Conservation (phyloP, 2,329 filamentous ascomycete genomes). For the Pseudogymnoascus sp. region DNA sequence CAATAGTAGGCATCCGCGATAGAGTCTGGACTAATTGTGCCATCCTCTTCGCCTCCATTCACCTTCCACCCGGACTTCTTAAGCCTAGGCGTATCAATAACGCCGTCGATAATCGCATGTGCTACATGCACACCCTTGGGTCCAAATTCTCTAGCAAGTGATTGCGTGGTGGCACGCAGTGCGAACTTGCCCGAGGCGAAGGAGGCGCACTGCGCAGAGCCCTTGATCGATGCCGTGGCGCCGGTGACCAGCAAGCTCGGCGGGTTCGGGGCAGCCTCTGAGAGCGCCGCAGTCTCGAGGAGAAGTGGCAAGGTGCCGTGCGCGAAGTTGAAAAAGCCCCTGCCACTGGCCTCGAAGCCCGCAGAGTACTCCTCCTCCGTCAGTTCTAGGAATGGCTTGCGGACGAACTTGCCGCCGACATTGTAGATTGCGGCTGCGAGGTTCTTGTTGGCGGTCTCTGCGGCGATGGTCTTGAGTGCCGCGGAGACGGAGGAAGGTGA, state of each 20-base stretch:
- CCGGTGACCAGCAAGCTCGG: constrained; percentile 81
- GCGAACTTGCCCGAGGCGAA: constrained; percentile 81
- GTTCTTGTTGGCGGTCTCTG: constrained; percentile 47
- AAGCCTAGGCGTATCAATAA: constrained; percentile 72
- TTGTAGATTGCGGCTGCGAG: constrained; percentile 66
- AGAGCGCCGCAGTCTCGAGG: constrained; percentile 47
- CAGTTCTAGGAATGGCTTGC: constrained; percentile 54
- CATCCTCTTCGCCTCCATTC: constrained; percentile 42
- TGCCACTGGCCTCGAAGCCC: constrained; percentile 40
- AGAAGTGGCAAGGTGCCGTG: constrained; percentile 65
- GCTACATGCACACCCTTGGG: constrained; percentile 77
- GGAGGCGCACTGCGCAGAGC: constrained; percentile 58
- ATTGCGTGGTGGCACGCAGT: constrained; percentile 64
- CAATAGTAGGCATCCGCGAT: constrained; percentile 85
- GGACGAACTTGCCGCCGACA: constrained; percentile 43
- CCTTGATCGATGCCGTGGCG: constrained; percentile 72
- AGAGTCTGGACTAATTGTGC: constrained; percentile 67
- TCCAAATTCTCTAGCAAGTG: constrained; percentile 74
- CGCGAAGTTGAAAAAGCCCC: constrained; percentile 70
- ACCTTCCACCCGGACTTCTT: constrained; percentile 38
- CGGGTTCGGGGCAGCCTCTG: constrained; percentile 46
- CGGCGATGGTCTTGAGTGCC: constrained; percentile 56
- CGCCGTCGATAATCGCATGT: constrained; percentile 75
- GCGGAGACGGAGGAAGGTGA: constrained; percentile 42
- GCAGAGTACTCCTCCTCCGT: constrained; percentile 41